Percentiles rank a stretch among this genome's conserved stretches.
phyloP scores from a whole-genome alignment of 75 land plant species.

The Larix kaempferi region DNA sequence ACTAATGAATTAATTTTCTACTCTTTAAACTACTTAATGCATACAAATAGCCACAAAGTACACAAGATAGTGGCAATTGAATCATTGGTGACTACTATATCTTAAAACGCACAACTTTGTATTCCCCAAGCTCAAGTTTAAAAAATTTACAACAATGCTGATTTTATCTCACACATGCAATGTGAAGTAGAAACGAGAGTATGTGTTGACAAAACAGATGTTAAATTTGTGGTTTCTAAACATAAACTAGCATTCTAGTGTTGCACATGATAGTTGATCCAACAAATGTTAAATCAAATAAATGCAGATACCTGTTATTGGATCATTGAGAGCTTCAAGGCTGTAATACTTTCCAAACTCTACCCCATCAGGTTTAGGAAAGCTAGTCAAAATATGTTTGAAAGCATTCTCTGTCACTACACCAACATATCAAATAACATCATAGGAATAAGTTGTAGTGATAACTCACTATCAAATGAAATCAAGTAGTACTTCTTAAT shows the following conservation, averaged over 20 bases:
- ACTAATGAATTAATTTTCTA: no score
- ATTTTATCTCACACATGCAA: neutral
- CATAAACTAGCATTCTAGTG: neutral
- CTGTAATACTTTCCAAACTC: slow-evolving; percentile 72
- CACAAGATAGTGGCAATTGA: no score
- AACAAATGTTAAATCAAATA: neutral
- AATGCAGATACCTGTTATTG: slow-evolving; percentile 37
- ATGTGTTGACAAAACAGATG: neutral
- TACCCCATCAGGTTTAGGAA: slow-evolving; percentile 71
- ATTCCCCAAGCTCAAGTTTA: slow-evolving; percentile 23
- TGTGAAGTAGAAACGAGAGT: neutral
- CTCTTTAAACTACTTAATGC: no score
- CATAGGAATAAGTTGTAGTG: neutral
- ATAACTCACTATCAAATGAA: neutral
- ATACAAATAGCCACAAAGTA: no score
- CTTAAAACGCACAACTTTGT: neutral
- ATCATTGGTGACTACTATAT: neutral
- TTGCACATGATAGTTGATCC: neutral
- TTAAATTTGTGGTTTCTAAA: neutral
- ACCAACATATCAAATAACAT: slow-evolving; percentile 2
- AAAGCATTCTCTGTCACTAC: slow-evolving; percentile 45
- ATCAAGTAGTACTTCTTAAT: neutral
- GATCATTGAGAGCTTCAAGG: slow-evolving; percentile 54
- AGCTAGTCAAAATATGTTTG: slow-evolving; percentile 48
- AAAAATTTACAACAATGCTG: neutral